Evolutionary conservation across 495 filamentous ascomycete species (phyloP).

Genomic region (Penicillium lividum): DNA sequence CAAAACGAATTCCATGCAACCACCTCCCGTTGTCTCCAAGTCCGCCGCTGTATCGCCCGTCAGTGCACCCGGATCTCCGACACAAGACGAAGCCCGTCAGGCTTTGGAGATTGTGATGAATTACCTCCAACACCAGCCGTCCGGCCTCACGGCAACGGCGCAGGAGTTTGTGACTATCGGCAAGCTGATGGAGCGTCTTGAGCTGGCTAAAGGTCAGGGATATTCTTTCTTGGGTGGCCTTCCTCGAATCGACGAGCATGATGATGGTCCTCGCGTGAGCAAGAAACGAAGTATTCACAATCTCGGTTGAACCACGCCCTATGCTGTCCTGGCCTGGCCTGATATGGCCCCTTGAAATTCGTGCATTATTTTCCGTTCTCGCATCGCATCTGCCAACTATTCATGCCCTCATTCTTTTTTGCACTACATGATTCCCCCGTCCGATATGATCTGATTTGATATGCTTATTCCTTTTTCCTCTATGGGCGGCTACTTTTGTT

Average conservation of each 20-base stretch:
- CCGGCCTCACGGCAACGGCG: slow-evolving; percentile 67
- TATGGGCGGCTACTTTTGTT: neutral
- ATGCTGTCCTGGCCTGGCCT: neutral
- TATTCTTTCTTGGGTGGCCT: slow-evolving; percentile 65
- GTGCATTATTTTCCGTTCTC: slow-evolving; percentile 11
- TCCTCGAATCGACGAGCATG: slow-evolving; percentile 60
- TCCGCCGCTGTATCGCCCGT: slow-evolving; percentile 41
- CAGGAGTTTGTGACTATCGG: slow-evolving; percentile 82
- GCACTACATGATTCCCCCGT: neutral
- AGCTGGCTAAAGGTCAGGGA: slow-evolving; percentile 60
- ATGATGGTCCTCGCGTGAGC: slow-evolving; percentile 37
- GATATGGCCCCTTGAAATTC: neutral
- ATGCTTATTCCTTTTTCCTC: neutral
- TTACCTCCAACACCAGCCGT: slow-evolving; percentile 76
- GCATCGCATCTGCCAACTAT: slow-evolving; percentile 1
- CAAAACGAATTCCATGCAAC: slow-evolving; percentile 50
- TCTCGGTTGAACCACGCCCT: slow-evolving; percentile 27
- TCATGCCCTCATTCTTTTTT: neutral
- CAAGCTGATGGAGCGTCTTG: slow-evolving; percentile 86
- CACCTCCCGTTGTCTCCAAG: slow-evolving; percentile 34
- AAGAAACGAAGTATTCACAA: slow-evolving; percentile 59
- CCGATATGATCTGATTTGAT: neutral
- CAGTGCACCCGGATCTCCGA: slow-evolving; percentile 61
- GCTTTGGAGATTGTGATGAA: slow-evolving; percentile 84
- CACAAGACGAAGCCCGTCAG: slow-evolving; percentile 83